A percentile compares a stretch with the other conserved stretches of the same genome.
These are phyloP conservation scores for Cardamine chenopodiifolia DNA, from an alignment of 345 rosid species.

Conservation along the genomic window DNA sequence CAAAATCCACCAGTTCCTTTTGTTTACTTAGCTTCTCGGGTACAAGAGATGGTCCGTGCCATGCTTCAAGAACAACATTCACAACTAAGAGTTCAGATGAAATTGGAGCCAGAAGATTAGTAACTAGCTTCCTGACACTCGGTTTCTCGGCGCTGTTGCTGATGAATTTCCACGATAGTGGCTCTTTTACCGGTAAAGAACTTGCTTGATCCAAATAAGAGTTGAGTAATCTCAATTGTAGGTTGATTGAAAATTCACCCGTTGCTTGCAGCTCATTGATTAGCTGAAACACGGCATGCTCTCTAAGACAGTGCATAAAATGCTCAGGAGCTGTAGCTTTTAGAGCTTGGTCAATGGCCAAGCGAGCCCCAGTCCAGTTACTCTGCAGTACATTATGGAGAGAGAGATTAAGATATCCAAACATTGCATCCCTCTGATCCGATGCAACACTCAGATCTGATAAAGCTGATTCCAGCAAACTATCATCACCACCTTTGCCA, in stretches of 20 bases:
- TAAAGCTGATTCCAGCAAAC: constrained; percentile 37
- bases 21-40: constrained; percentile 55
- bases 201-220: constrained; percentile 56
- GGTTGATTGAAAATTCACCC: constrained; percentile 44
- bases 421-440: constrained; percentile 57
- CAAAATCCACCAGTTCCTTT: constrained; percentile 77
- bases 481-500: constrained; percentile 31
- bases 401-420: constrained; percentile 78
- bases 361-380: constrained; percentile 51
- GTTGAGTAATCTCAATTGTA: constrained; percentile 56
- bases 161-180: constrained; percentile 69
- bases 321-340: constrained; percentile 54
- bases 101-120: constrained; percentile 60
- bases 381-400: constrained; percentile 63
- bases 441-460: constrained; percentile 40
- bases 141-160: constrained; percentile 54
- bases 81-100: constrained; percentile 55
- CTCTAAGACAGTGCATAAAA: constrained; percentile 65
- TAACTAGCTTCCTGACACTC: constrained; percentile 60
- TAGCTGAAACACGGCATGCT: constrained; percentile 66
- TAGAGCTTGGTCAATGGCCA: constrained; percentile 63
- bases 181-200: constrained; percentile 51
- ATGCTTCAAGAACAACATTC: constrained; percentile 69
- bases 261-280: constrained; percentile 40
- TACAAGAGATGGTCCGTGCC: constrained; percentile 77